Evolutionary conservation across 768 basidiomycete species (phyloP).

Genomic region (Rhodotorula toruloides): DNA sequence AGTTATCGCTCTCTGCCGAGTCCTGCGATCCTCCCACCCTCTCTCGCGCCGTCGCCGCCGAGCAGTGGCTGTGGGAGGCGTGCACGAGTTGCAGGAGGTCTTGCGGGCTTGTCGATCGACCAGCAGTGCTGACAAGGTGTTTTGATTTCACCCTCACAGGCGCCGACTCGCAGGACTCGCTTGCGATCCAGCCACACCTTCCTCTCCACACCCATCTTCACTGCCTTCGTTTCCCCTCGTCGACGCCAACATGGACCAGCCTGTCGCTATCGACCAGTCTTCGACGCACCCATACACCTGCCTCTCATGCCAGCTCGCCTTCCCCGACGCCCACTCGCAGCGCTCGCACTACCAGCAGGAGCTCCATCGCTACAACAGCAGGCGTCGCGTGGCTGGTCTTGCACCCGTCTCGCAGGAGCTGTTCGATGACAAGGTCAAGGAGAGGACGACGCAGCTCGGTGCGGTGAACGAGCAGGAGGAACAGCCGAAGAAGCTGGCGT

Average conservation of each 20-base stretch:
- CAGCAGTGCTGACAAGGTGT: too few species aligned
- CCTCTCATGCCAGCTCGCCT: conserved; percentile 83
- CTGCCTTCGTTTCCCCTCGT: too few species aligned
- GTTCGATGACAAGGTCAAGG: conserved; percentile 84
- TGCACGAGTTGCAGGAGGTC: too few species aligned
- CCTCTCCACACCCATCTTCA: too few species aligned
- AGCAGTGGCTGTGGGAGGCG: too few species aligned
- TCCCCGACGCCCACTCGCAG: conserved; percentile 74
- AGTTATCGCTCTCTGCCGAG: too few species aligned
- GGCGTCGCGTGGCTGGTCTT: conserved; percentile 65
- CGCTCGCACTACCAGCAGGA: conserved; percentile 86
- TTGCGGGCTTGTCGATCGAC: too few species aligned
- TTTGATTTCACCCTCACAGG: too few species aligned
- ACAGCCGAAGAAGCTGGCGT: conserved; percentile 46
- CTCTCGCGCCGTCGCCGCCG: too few species aligned
- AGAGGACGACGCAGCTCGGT: conserved; percentile 49
- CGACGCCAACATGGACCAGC: background rate
- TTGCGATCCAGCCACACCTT: too few species aligned
- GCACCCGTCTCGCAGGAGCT: conserved; percentile 70
- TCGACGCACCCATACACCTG: conserved; percentile 65
- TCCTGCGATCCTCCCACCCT: too few species aligned
- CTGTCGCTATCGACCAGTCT: conserved; percentile 2
- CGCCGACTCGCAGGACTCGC: too few species aligned
- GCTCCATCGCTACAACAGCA: conserved; percentile 97
- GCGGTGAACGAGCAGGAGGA: conserved; percentile 10